Conservation (phyloP, 1,139 yeast species). For the Geotrichum citri-aurantii region DNA sequence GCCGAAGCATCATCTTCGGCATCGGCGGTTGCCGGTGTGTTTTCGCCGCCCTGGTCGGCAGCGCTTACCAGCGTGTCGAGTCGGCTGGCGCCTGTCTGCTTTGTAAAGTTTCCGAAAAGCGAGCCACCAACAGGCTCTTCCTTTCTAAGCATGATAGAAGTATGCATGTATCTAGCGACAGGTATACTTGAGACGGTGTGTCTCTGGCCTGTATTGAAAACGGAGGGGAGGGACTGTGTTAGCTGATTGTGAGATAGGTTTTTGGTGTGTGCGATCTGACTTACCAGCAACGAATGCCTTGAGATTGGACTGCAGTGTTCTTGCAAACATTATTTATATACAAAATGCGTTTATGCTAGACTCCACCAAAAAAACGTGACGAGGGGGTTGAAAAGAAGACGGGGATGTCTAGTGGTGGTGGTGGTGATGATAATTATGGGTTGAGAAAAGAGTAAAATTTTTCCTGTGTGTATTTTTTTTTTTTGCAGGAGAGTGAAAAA, state of each 20-base stretch:
- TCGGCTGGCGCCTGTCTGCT: slow-evolving; percentile 9
- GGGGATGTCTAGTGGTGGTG: not conserved
- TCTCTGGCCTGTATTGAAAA: slow-evolving; percentile 2
- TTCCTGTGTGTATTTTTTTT: too few species aligned
- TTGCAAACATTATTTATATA: slow-evolving; percentile 7
- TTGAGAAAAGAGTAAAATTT: slow-evolving; percentile 1
- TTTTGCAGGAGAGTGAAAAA: not conserved
- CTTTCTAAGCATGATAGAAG: slow-evolving; percentile 5
- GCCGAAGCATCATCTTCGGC: not conserved
- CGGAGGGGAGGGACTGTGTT: not conserved
- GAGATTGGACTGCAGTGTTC: slow-evolving; percentile 4
- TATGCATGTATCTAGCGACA: slow-evolving; percentile 6
- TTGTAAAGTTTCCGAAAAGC: slow-evolving; percentile 13
- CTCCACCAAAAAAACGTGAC: not conserved
- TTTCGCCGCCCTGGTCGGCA: not conserved
- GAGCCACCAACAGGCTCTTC: slow-evolving; percentile 14
- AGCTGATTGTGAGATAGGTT: not conserved
- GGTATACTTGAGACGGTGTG: slow-evolving; percentile 8
- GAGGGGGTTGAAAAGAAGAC: too few species aligned
- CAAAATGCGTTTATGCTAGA: not conserved
- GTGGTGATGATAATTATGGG: not conserved
- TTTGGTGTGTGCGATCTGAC: not conserved
- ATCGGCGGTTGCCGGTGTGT: slow-evolving; percentile 1
- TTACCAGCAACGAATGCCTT: slow-evolving; percentile 7
- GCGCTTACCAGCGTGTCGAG: slow-evolving; percentile 11